phyloP scores from a whole-genome alignment of 208 protist genomes.

The Leishmania tarentolae region DNA sequence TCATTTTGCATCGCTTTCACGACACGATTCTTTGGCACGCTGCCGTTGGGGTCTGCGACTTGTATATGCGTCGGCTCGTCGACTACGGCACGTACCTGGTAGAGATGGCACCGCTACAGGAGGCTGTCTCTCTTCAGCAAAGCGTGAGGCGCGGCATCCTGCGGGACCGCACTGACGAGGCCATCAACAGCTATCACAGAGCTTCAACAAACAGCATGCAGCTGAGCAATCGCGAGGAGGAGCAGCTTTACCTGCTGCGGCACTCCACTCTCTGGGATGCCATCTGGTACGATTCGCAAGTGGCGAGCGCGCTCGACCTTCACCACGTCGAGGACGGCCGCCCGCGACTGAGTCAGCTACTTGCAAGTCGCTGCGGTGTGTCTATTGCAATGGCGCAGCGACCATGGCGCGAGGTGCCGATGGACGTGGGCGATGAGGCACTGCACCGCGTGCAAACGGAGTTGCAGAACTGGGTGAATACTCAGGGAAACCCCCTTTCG shows the following conservation, averaged over 20 bases:
- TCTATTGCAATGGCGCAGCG: slow-evolving; percentile 67
- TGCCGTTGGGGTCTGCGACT: slow-evolving; percentile 79
- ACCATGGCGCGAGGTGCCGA: slow-evolving; percentile 78
- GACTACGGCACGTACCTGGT: slow-evolving; percentile 85
- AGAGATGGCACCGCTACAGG: slow-evolving; percentile 80
- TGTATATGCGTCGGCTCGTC: slow-evolving; percentile 73
- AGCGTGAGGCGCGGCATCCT: slow-evolving; percentile 51
- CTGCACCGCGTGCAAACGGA: slow-evolving; percentile 63
- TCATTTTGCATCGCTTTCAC: slow-evolving; percentile 68
- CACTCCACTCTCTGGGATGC: slow-evolving; percentile 83
- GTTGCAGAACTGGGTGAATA: slow-evolving; percentile 53
- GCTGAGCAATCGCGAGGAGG: slow-evolving; percentile 76
- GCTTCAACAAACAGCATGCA: slow-evolving; percentile 49
- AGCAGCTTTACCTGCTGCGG: slow-evolving; percentile 77
- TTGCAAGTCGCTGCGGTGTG: slow-evolving; percentile 83
- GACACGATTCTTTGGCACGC: slow-evolving; percentile 82
- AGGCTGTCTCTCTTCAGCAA: slow-evolving; percentile 74
- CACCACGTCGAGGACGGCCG: slow-evolving; percentile 84
- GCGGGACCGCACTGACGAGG: slow-evolving; percentile 52
- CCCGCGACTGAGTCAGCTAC: slow-evolving; percentile 72
- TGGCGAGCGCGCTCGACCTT: slow-evolving; percentile 70
- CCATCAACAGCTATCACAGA: slow-evolving; percentile 29
- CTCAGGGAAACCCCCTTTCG: slow-evolving; percentile 32
- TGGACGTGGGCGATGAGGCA: slow-evolving; percentile 50
- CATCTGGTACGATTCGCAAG: slow-evolving; percentile 79